Percentiles rank a stretch among this genome's conserved stretches.
phyloP scores from a whole-genome alignment of 176 grass and related monocot species.

The Avena sativa region DNA sequence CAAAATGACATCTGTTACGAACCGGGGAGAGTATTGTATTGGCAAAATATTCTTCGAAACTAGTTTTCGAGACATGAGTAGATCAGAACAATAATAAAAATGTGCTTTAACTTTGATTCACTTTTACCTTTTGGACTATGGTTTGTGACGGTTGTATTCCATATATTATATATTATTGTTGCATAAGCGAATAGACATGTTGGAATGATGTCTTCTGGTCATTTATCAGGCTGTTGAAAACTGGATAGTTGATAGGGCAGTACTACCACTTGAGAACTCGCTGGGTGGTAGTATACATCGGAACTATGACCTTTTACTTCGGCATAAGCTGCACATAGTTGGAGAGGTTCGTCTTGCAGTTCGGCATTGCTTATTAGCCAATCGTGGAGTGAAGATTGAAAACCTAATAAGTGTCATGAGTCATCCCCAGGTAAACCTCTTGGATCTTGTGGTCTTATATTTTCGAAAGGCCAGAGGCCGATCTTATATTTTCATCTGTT shows the following conservation, averaged over 20 bases:
- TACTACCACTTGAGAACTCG: constrained; percentile 86
- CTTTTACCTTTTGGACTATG: constrained; percentile 1
- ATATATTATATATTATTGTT: not conserved
- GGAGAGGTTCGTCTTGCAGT: constrained; percentile 75
- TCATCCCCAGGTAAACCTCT: constrained; percentile 73
- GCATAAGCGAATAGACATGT: not conserved
- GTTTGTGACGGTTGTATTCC: not conserved
- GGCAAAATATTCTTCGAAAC: constrained; percentile 10
- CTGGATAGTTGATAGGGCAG: constrained; percentile 75
- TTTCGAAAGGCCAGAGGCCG: not conserved
- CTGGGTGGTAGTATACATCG: constrained; percentile 86
- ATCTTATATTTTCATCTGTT: not conserved
- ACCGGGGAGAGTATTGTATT: not conserved
- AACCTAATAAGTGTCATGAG: constrained; percentile 81
- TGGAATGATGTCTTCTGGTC: constrained; percentile 22
- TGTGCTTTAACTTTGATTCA: not conserved
- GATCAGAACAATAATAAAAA: constrained; percentile 21
- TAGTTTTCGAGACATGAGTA: not conserved
- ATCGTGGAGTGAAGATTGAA: constrained; percentile 73
- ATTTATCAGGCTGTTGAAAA: constrained; percentile 73
- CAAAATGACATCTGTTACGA: not conserved
- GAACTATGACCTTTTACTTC: constrained; percentile 94
- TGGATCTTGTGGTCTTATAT: constrained; percentile 8
- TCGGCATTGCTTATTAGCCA: constrained; percentile 83
- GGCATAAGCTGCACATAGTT: constrained; percentile 83